Conservation (phyloP, 495 filamentous ascomycete species). For the Penicillium crystallinum region DNA sequence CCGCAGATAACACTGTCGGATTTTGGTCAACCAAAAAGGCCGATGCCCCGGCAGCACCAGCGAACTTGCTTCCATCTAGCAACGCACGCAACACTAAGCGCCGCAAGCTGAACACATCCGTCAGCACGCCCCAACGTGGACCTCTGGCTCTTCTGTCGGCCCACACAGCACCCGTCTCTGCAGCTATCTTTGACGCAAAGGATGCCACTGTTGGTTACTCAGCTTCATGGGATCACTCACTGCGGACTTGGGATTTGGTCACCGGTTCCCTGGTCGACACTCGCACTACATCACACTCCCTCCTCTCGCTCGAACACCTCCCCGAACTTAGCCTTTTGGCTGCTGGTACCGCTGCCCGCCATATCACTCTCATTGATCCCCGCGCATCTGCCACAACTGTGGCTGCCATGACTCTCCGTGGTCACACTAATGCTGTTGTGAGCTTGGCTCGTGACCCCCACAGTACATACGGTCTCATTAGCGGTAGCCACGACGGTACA, state of each 20-base stretch:
- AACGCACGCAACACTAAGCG: constrained; percentile 61
- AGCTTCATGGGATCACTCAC: constrained; percentile 77
- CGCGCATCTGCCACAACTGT: constrained; percentile 66
- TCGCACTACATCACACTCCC: constrained; percentile 71
- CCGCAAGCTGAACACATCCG: constrained; percentile 64
- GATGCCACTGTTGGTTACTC: constrained; percentile 90
- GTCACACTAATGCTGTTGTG: constrained; percentile 81
- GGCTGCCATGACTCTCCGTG: constrained; percentile 79
- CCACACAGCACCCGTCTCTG: constrained; percentile 68
- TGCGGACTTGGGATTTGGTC: constrained; percentile 86
- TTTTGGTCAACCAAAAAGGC: constrained; percentile 78
- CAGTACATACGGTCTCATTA: constrained; percentile 74
- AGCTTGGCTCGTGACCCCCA: constrained; percentile 63
- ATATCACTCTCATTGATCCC: constrained; percentile 87
- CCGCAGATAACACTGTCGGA: constrained; percentile 70
- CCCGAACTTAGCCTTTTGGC: constrained; percentile 67
- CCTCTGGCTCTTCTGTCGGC: constrained; percentile 66
- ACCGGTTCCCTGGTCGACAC: constrained; percentile 70
- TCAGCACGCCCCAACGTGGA: constrained; percentile 66
- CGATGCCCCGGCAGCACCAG: constrained; percentile 63
- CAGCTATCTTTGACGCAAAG: constrained; percentile 72
- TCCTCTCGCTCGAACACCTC: constrained; percentile 69
- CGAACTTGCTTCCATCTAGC: constrained; percentile 58
- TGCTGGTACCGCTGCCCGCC: constrained; percentile 76
- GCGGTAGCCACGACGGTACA: constrained; percentile 82